Conservation (phyloP, 257 asterid species). For the Nicotiana attenuata region DNA sequence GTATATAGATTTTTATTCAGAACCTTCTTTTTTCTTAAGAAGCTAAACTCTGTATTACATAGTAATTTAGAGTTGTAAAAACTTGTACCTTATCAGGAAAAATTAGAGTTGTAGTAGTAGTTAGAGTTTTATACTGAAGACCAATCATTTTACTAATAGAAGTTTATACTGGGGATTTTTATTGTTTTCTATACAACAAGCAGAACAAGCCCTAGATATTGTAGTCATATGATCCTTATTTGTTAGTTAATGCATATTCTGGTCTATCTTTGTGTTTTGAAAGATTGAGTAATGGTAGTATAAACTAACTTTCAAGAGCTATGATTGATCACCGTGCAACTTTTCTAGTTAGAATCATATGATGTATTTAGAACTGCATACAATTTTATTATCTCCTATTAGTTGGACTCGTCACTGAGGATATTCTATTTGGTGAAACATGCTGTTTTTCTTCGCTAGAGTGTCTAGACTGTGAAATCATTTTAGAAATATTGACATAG, state of each 20-base stretch:
- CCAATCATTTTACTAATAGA: neutral
- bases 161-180: neutral
- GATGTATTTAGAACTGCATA: neutral
- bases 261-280: neutral
- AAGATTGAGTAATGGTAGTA: neutral
- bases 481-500: slow-evolving; percentile 14
- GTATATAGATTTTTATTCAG: neutral
- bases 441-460: neutral
- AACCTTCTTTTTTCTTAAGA: neutral
- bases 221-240: neutral
- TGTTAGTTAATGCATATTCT: slow-evolving; percentile 1
- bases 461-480: slow-evolving; percentile 3
- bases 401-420: neutral
- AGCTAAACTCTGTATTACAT: neutral
- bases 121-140: neutral
- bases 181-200: neutral
- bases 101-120: neutral
- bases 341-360: neutral
- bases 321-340: neutral
- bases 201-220: neutral
- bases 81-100: no score
- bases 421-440: neutral
- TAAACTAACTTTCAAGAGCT: slow-evolving; percentile 2
- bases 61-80: neutral
- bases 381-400: neutral